A percentile compares a stretch with the other conserved stretches of the same genome.
Evolutionary conservation across 768 basidiomycete genomes (phyloP).

Genomic region (Artomyces pyxidatus): DNA sequence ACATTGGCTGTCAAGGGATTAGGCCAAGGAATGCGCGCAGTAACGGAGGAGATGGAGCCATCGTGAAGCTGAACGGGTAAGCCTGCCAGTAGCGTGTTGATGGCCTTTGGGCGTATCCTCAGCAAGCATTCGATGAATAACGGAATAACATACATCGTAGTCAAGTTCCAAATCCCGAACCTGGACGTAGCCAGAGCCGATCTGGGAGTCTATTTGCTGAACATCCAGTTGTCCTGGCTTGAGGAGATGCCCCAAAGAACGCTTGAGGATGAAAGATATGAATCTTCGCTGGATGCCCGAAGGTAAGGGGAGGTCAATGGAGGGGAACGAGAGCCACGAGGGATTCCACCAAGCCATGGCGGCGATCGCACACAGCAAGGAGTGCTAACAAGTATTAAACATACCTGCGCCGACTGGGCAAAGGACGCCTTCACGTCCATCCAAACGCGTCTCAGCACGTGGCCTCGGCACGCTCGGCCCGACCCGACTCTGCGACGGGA

Average conservation of each 20-base stretch:
- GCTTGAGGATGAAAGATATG: conserved; percentile 82
- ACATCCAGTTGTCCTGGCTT: conserved; percentile 85
- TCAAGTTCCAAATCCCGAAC: conserved; percentile 79
- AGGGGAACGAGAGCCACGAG: conserved; percentile 50
- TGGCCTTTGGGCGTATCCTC: conserved; percentile 44
- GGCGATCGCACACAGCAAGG: background rate
- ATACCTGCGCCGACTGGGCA: too few species aligned
- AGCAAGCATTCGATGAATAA: conserved; percentile 10
- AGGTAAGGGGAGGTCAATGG: conserved; percentile 57
- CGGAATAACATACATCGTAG: conserved; percentile 45
- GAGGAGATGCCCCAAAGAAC: conserved; percentile 75
- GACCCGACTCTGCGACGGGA: too few species aligned
- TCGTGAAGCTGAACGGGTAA: conserved; percentile 62
- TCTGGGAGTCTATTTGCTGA: conserved; percentile 83
- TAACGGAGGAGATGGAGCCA: conserved; percentile 68
- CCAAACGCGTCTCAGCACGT: too few species aligned
- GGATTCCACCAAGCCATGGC: conserved; percentile 27
- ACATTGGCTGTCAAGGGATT: conserved; percentile 73
- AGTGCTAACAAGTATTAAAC: background rate
- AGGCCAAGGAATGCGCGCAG: conserved; percentile 77
- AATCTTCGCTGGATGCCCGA: conserved; percentile 79
- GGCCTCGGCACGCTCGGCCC: too few species aligned
- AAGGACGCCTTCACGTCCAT: too few species aligned
- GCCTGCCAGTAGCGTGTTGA: conserved; percentile 58
- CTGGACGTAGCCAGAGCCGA: conserved; percentile 86